These are phyloP conservation scores for Physocladia obscura DNA, from an alignment of 192 early-diverging fungal genomes.

Conservation along the genomic window DNA sequence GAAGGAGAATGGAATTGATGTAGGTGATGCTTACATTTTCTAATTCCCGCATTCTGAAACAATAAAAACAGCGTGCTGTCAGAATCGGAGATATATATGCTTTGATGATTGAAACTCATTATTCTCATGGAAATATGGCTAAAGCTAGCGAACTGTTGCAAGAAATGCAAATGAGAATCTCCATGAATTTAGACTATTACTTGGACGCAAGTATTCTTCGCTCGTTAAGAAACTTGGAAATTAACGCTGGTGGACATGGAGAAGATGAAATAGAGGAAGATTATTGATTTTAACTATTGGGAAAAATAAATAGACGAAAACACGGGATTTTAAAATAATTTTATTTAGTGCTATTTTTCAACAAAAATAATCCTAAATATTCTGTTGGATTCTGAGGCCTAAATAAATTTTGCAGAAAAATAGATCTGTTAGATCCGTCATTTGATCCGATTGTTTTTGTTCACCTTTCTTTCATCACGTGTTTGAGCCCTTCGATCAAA, in stretches of 20 bases:
- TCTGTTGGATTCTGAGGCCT: constrained; percentile 27
- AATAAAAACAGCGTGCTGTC: constrained; percentile 33
- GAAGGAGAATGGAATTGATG: constrained; percentile 47
- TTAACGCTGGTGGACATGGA: neutral
- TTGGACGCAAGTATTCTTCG: constrained; percentile 25
- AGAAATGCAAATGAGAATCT: constrained; percentile 29
- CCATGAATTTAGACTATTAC: constrained; percentile 45
- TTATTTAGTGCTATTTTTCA: constrained; percentile 16
- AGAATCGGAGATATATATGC: constrained; percentile 57
- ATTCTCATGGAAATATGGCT: constrained; percentile 36
- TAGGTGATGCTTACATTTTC: constrained; percentile 8
- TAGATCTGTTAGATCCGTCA: neutral
- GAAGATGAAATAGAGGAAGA: constrained; percentile 29
- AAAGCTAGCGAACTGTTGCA: constrained; percentile 36
- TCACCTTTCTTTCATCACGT: constrained; percentile 50
- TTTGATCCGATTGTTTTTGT: neutral
- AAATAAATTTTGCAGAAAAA: neutral
- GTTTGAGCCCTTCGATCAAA: constrained; percentile 53
- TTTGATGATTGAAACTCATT: constrained; percentile 49
- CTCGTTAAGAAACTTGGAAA: constrained; percentile 17
- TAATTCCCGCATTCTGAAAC: neutral
- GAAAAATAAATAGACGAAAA: no score
- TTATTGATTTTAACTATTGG: constrained; percentile 22
- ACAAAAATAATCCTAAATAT: constrained; percentile 22
- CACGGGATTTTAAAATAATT: no score